These are phyloP conservation scores for Thalassiosira oceanica DNA, from an alignment of 352 stramenopile genomes.

Conservation along the genomic window DNA sequence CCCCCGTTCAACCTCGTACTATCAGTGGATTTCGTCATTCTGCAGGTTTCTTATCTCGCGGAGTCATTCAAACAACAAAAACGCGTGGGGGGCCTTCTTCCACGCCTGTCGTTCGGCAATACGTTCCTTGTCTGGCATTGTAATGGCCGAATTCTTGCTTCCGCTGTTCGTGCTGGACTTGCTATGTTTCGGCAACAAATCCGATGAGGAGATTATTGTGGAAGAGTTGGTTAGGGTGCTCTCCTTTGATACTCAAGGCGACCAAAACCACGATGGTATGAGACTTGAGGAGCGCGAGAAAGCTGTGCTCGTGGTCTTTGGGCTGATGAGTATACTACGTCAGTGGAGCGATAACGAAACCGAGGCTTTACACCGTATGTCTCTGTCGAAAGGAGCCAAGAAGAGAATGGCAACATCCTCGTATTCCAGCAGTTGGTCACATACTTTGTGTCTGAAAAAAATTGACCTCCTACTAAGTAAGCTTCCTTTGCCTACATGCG, in stretches of 20 bases:
- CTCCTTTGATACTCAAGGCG: conserved; percentile 34
- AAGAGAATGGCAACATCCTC: not conserved
- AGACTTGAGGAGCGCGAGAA: conserved; percentile 61
- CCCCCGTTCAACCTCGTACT: conserved; percentile 60
- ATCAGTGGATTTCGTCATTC: conserved; percentile 70
- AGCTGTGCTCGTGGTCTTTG: conserved; percentile 69
- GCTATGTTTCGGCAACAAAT: conserved; percentile 71
- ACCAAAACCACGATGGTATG: conserved; percentile 26
- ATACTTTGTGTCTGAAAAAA: conserved; percentile 53
- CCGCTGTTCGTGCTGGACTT: conserved; percentile 78
- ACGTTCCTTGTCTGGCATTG: conserved; percentile 60
- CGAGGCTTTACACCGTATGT: conserved; percentile 35
- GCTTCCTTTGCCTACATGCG: conserved; percentile 61
- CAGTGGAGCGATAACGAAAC: conserved; percentile 74
- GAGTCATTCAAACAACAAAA: conserved; percentile 54
- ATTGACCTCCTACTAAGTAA: conserved; percentile 65
- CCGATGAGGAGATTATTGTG: conserved; percentile 66
- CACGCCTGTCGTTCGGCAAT: conserved; percentile 74
- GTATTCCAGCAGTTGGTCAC: conserved; percentile 46
- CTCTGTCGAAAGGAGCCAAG: conserved; percentile 38
- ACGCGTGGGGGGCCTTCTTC: conserved; percentile 72
- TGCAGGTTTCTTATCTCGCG: conserved; percentile 66
- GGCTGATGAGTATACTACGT: conserved; percentile 63
- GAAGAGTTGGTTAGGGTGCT: conserved; percentile 69
- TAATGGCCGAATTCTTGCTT: conserved; percentile 77